Conservation (phyloP, 768 basidiomycete species). For the Panaeolus papilionaceus region DNA sequence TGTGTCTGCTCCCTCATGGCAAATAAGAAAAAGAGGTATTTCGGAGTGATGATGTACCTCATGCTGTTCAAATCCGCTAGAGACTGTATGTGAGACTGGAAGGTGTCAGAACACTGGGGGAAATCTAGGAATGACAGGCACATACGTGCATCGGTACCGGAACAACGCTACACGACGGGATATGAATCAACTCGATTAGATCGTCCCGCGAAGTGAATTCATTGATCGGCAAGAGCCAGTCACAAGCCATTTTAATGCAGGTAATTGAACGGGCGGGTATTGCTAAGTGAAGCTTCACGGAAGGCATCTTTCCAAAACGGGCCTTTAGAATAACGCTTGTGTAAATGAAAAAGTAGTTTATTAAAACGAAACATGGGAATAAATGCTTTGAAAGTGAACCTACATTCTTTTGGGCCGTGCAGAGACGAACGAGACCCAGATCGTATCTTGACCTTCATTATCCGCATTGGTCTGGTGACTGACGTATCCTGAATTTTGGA, state of each 20-base stretch:
- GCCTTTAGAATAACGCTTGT: conserved; percentile 29
- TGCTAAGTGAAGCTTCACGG: conserved; percentile 25
- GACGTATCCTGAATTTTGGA: conserved; percentile 25
- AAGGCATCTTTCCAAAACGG: conserved; percentile 20
- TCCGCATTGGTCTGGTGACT: conserved; percentile 29
- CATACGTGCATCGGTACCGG: conserved; percentile 31
- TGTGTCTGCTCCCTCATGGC: conserved; percentile 28
- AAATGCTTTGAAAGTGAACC: not conserved
- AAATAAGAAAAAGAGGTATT: conserved; percentile 26
- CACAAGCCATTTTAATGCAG: conserved; percentile 27
- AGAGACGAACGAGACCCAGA: conserved; percentile 33
- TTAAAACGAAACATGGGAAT: not conserved
- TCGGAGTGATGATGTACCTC: conserved; percentile 29
- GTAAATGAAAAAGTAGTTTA: conserved; percentile 8
- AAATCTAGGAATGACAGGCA: not conserved
- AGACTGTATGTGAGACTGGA: conserved; percentile 19
- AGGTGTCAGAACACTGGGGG: not conserved
- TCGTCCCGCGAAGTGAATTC: conserved; percentile 28
- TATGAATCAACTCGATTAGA: conserved; percentile 31
- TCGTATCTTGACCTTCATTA: conserved; percentile 25
- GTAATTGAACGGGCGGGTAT: conserved; percentile 24
- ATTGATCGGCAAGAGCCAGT: conserved; percentile 31
- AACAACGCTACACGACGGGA: conserved; percentile 27
- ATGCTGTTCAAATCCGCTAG: conserved; percentile 27
- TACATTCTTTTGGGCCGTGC: conserved; percentile 26